Conservation (phyloP, 371 early-diverging fungal genomes). For the Rhizopus stolonifer region DNA sequence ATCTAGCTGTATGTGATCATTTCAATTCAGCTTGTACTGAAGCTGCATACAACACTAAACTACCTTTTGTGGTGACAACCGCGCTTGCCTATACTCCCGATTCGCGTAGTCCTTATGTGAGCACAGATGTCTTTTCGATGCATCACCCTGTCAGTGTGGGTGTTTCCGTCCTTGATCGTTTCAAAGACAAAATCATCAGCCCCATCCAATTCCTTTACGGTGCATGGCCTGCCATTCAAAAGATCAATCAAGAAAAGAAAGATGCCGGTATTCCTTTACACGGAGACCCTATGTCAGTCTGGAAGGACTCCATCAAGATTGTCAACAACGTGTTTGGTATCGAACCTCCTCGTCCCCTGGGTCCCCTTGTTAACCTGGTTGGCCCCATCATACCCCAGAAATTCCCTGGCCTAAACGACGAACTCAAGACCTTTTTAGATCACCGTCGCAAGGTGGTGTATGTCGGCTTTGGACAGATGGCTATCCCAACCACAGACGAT, state of each 20-base stretch:
- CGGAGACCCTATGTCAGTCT: neutral
- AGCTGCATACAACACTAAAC: neutral
- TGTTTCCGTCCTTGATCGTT: neutral
- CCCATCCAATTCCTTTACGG: neutral
- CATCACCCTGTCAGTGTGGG: neutral
- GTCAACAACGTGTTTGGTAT: conserved; percentile 27
- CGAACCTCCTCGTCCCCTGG: conserved; percentile 25
- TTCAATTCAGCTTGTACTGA: conserved; percentile 13
- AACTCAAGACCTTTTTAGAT: conserved; percentile 18
- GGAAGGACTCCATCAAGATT: conserved; percentile 22
- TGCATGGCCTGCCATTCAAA: neutral
- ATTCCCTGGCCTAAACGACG: conserved; percentile 17
- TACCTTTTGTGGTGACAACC: conserved; percentile 15
- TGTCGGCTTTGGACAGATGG: conserved; percentile 42
- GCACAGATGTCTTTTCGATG: neutral
- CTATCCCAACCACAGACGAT: conserved; percentile 10
- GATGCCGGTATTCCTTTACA: neutral
- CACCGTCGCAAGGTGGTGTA: conserved; percentile 27
- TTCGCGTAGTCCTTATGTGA: neutral
- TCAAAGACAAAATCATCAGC: conserved; percentile 3
- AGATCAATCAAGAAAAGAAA: neutral
- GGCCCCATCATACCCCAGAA: conserved; percentile 31
- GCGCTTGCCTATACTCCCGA: neutral
- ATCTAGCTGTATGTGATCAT: conserved; percentile 16
- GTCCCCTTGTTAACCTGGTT: conserved; percentile 32